phyloP scores from a whole-genome alignment of 305 asterid species.

The Solanum hybrid region DNA sequence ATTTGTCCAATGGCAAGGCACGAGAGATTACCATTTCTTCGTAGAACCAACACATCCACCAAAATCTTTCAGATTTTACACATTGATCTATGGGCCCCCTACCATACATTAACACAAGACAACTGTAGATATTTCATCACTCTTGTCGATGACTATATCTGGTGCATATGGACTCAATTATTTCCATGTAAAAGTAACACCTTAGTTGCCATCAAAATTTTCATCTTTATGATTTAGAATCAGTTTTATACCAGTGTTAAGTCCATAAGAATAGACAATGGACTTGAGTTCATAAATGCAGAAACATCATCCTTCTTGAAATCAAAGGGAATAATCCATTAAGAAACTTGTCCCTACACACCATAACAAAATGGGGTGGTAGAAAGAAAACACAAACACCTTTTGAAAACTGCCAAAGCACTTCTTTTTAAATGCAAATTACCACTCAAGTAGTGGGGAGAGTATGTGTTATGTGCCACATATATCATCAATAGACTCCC shows the following conservation, averaged over 20 bases:
- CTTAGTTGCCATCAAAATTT: not conserved
- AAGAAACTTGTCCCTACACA: not conserved
- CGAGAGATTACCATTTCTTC: not conserved
- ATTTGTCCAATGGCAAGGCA: not conserved
- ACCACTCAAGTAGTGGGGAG: not conserved
- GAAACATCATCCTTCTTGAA: not conserved
- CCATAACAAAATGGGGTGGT: not conserved
- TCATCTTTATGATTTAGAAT: not conserved
- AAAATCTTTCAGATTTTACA: not conserved
- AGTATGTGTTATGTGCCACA: not conserved
- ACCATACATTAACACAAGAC: not conserved
- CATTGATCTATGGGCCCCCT: not conserved
- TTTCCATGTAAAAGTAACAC: not conserved
- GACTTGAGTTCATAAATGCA: not conserved
- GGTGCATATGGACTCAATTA: not conserved
- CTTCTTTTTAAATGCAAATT: not conserved
- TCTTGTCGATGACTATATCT: not conserved
- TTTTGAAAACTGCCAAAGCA: not conserved
- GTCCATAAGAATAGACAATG: not conserved
- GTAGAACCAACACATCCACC: not conserved
- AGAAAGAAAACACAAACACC: not conserved
- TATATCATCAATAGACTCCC: not conserved
- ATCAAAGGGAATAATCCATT: not conserved
- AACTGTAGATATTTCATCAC: not conserved
- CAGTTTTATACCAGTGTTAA: not conserved